Percentiles rank a stretch among this genome's conserved stretches.
phyloP scores from a whole-genome alignment of 176 grass and related monocot genomes.

The Hordeum vulgare region DNA sequence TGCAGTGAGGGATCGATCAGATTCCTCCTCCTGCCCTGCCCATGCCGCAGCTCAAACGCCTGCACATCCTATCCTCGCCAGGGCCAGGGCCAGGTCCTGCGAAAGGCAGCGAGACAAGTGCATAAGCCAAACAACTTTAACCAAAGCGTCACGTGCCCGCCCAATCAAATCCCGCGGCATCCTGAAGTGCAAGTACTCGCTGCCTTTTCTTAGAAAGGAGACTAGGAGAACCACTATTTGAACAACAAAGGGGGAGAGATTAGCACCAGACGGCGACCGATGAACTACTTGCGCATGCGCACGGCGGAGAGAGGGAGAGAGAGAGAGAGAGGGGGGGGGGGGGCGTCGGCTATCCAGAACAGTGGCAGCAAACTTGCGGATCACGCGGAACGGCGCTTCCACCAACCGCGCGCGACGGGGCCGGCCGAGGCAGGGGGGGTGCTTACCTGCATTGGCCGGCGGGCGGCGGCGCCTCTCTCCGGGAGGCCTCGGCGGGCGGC shows the following conservation, averaged over 20 bases:
- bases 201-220: conserved; percentile 22
- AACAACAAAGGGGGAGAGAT: background rate
- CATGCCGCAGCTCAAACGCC: conserved; percentile 14
- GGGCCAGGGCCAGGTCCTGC: conserved; percentile 24
- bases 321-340: too few species aligned
- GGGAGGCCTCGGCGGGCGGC: background rate
- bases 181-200: background rate
- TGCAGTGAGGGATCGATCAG: conserved; percentile 4
- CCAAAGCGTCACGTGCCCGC: conserved; percentile 31
- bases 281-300: background rate
- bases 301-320: background rate
- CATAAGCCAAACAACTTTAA: conserved; percentile 34
- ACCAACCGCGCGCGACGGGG: conserved; percentile 14
- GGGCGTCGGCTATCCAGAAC: conserved; percentile 19
- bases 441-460: conserved; percentile 26
- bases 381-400: background rate
- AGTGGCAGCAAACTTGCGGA: background rate
- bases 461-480: background rate
- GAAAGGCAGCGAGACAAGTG: conserved; percentile 16
- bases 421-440: background rate
- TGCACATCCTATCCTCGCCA: background rate
- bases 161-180: conserved; percentile 12
- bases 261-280: conserved; percentile 27
- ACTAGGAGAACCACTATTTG: background rate
- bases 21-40: conserved; percentile 12